Conservation (phyloP, 2,329 filamentous ascomycete genomes). For the Xylaria polymorpha region DNA sequence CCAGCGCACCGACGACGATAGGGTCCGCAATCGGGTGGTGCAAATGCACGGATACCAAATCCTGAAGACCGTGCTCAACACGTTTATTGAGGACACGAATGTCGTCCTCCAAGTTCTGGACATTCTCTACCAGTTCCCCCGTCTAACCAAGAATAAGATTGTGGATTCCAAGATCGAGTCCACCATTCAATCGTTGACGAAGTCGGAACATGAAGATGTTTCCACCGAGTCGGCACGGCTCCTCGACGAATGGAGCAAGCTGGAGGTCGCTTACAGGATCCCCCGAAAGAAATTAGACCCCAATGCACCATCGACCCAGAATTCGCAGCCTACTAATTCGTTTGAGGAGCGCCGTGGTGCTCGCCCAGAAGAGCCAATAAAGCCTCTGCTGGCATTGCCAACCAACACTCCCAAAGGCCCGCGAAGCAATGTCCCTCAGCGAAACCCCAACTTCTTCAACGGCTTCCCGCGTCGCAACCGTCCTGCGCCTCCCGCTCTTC, state of each 20-base stretch:
- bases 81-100: constrained; percentile 90
- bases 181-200: constrained; percentile 75
- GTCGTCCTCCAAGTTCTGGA: constrained; percentile 89
- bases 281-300: constrained; percentile 87
- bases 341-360: constrained; percentile 74
- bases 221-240: constrained; percentile 76
- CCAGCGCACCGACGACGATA: constrained; percentile 86
- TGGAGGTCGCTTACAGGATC: constrained; percentile 93
- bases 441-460: constrained; percentile 64
- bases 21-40: constrained; percentile 87
- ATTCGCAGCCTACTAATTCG: constrained; percentile 61
- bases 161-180: constrained; percentile 94
- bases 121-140: constrained; percentile 88
- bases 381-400: constrained; percentile 57
- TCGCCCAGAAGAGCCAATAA: constrained; percentile 57
- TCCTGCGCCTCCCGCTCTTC: constrained; percentile 65
- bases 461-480: constrained; percentile 65
- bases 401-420: constrained; percentile 68
- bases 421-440: constrained; percentile 69
- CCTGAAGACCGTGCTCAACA: constrained; percentile 84
- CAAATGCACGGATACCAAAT: constrained; percentile 98
- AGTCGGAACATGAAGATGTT: constrained; percentile 79
- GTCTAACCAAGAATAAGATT: constrained; percentile 96
- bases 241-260: constrained; percentile 85
- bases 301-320: constrained; percentile 60